A percentile compares a stretch with the other conserved stretches of the same genome.
Conservation (phyloP, 2,329 filamentous ascomycete species). For the Cladophialophora bantiana region DNA sequence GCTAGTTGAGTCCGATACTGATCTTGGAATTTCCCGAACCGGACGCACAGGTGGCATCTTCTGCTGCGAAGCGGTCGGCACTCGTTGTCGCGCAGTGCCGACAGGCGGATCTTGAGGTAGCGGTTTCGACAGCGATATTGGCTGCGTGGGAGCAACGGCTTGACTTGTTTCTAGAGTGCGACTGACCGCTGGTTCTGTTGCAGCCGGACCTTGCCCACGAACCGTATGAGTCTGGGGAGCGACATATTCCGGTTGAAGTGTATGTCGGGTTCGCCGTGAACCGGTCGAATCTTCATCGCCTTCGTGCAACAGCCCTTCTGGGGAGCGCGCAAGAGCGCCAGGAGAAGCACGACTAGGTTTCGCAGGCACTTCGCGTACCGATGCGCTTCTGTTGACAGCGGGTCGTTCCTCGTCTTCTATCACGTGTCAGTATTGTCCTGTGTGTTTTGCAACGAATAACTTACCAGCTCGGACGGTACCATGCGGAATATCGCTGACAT, state of each 20-base stretch:
- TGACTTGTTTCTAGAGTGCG: constrained; percentile 45
- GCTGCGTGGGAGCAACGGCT: constrained; percentile 45
- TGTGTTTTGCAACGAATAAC: constrained; percentile 35
- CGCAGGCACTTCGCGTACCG: constrained; percentile 72
- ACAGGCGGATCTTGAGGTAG: constrained; percentile 65
- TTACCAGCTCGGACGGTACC: constrained; percentile 70
- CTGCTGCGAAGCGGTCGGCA: constrained; percentile 47
- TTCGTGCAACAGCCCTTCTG: constrained; percentile 40
- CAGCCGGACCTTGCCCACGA: constrained; percentile 64
- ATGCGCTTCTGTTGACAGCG: constrained; percentile 81
- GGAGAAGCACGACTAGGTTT: constrained; percentile 27
- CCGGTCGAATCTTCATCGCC: constrained; percentile 69
- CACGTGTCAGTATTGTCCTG: constrained; percentile 11
- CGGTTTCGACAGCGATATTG: constrained; percentile 56
- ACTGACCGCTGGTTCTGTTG: constrained; percentile 40
- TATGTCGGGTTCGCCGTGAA: constrained; percentile 77
- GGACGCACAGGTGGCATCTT: constrained; percentile 56
- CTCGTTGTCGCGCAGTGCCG: constrained; percentile 12
- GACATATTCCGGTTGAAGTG: constrained; percentile 97
- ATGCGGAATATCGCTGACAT: constrained; percentile 82
- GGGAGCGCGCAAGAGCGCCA: constrained; percentile 53
- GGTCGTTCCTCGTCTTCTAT: constrained; percentile 62
- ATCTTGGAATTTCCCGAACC: constrained; percentile 60
- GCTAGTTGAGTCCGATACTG: constrained; percentile 65
- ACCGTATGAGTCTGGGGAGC: constrained; percentile 86